Base-by-base conservation (phyloP, 176 grass and related monocot genomes). In the Pharus latifolius region DNA sequence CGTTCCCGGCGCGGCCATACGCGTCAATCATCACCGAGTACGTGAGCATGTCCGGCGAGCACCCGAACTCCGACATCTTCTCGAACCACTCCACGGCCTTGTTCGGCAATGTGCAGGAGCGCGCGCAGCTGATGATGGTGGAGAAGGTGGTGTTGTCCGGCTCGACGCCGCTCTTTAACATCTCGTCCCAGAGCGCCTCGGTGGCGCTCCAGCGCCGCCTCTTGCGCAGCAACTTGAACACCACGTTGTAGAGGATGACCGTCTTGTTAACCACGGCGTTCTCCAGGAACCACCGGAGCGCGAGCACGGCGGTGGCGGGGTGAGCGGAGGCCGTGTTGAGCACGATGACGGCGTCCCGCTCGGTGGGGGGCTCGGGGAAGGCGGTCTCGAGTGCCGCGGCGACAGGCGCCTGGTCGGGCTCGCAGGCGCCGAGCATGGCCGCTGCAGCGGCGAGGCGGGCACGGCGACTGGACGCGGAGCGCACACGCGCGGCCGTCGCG, bases 61-160 rank as follows among this genome's bases (percentile, higher is more conserved):
- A 98, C 38, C 72, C 78, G 11, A 85, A 83, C 17, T 70, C 87
- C 18, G 84, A 67, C 89, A 90, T 98, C 76, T 94, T 93, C 71
- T 98, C 95, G 67, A 85, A 94, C 86, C 89, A 98, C 85, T 98
- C 94, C 29, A 93, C 72, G 29, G 94, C 87, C 69, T 88, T 93
- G 16, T 19, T 54, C 5, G 82, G 87, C 29, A 87, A 31, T 22
- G 80, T 83, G 51, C 89, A 98, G 45, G 77, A 45, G 34, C 87
- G 78, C 17, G 87, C 87, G 50, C 86, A 90, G 83, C 94, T 85
- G 53, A 92, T 93, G 65, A 85, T 37, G 16, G 89, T 93, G 5
- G 89, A 82, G 78, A 92, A 98, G 30, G 94, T 98, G 65, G 88
- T 67, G 52, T 80, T 87, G 75, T 98, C 89, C 9, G 94, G 89